Conservation (phyloP, 78 protist species). For the Cyanophora paradoxa region DNA sequence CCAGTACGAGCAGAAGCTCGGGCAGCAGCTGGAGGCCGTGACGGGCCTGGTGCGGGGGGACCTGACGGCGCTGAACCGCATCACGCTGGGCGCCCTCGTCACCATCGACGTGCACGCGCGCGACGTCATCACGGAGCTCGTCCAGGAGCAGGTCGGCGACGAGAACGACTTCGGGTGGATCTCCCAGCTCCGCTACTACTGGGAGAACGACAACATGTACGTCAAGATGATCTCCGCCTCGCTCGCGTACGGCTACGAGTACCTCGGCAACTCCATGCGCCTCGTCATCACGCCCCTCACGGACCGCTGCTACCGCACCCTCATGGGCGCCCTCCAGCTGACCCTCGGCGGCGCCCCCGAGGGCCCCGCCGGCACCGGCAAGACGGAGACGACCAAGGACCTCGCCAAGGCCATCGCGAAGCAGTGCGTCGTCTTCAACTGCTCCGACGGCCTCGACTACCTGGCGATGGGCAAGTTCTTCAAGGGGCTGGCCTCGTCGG, state of each 20-base stretch:
- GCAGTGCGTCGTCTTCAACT: constrained; percentile 75
- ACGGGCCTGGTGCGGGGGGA: constrained; percentile 40
- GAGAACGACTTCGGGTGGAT: constrained; percentile 72
- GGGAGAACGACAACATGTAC: constrained; percentile 50
- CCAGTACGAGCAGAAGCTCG: not conserved
- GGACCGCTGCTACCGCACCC: constrained; percentile 73
- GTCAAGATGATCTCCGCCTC: constrained; percentile 51
- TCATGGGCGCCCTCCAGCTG: constrained; percentile 68
- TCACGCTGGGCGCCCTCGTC: constrained; percentile 57
- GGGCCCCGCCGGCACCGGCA: constrained; percentile 87
- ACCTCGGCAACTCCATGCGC: constrained; percentile 72
- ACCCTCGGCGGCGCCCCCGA: constrained; percentile 79
- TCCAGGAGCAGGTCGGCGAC: not conserved
- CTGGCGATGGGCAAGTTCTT: constrained; percentile 54
- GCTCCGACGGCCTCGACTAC: constrained; percentile 67
- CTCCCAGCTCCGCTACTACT: constrained; percentile 77
- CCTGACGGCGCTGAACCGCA: constrained; percentile 26
- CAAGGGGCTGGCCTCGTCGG: constrained; percentile 66
- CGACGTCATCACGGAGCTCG: constrained; percentile 55
- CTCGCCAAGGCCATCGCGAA: constrained; percentile 68
- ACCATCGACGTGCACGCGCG: constrained; percentile 73
- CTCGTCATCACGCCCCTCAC: constrained; percentile 87
- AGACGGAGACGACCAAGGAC: constrained; percentile 63
- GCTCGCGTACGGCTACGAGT: constrained; percentile 73
- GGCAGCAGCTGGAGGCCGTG: constrained; percentile 28